Evolutionary conservation across 257 asterid genomes (phyloP).

Genomic region (Coffea canephora): DNA sequence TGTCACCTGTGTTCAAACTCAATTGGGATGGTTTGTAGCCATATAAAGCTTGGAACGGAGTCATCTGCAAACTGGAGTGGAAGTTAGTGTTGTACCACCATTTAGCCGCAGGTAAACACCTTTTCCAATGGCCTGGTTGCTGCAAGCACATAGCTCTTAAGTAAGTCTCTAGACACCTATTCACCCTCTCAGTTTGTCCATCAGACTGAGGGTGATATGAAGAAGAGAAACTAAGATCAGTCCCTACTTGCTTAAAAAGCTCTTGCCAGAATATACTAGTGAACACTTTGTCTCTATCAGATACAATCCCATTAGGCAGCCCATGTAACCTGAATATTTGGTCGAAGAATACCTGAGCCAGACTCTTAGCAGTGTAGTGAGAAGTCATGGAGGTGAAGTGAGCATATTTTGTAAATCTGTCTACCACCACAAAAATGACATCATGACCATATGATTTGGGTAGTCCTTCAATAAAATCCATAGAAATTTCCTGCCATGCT

Average conservation of each 20-base stretch:
- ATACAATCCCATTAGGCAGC: background rate
- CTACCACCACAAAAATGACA: background rate
- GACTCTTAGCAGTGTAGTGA: background rate
- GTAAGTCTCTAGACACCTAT: background rate
- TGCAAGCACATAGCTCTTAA: too few species aligned
- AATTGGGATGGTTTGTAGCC: too few species aligned
- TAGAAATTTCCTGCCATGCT: background rate
- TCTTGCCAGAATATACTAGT: slow-evolving; percentile 8
- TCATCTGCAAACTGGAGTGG: too few species aligned
- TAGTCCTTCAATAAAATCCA: slow-evolving; percentile 2
- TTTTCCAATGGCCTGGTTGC: too few species aligned
- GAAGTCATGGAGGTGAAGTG: background rate
- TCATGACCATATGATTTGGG: background rate
- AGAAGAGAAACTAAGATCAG: background rate
- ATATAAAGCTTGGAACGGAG: too few species aligned
- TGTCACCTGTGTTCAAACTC: too few species aligned
- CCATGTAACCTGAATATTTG: background rate
- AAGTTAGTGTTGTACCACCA: too few species aligned
- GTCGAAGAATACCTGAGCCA: background rate
- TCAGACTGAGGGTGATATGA: slow-evolving; percentile 8
- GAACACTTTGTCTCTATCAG: slow-evolving; percentile 6
- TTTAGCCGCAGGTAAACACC: too few species aligned
- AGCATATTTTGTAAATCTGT: slow-evolving; percentile 4
- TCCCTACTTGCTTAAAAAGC: background rate
- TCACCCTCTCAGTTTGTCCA: background rate